A percentile compares a stretch with the other conserved stretches of the same genome.
These are phyloP conservation scores for Umbilicus rupestris DNA, from an alignment of 164 flowering plant species.

Conservation along the genomic window DNA sequence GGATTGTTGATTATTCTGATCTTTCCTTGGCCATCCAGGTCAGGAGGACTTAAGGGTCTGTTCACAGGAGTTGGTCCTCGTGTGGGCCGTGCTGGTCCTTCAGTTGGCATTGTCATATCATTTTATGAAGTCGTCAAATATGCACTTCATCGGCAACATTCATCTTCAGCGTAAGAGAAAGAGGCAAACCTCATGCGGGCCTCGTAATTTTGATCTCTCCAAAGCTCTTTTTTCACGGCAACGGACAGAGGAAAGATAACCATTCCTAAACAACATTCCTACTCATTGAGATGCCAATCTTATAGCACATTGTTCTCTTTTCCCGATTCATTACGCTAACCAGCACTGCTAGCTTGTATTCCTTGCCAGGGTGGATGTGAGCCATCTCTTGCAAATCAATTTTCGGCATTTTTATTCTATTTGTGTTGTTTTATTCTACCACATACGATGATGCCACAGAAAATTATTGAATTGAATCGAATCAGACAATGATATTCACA, in stretches of 20 bases:
- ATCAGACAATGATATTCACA: background rate
- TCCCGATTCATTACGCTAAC: background rate
- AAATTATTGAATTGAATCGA: background rate
- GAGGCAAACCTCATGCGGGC: too few species aligned
- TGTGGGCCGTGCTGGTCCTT: conserved; percentile 91
- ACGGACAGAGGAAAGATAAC: background rate
- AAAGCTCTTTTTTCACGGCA: background rate
- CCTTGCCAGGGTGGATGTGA: too few species aligned
- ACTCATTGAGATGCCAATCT: background rate
- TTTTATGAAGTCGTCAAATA: conserved; percentile 88
- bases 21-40: conserved; percentile 34
- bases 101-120: conserved; percentile 90
- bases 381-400: background rate
- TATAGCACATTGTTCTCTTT: background rate
- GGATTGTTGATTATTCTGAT: background rate
- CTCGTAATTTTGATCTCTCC: background rate
- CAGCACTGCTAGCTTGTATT: too few species aligned
- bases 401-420: background rate
- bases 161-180: background rate
- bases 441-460: background rate
- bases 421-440: background rate
- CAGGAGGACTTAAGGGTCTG: conserved; percentile 67
- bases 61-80: conserved; percentile 91
- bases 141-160: conserved; percentile 30
- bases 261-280: background rate